A percentile compares a stretch with the other conserved stretches of the same genome.
These are phyloP conservation scores for Kuraishia piskuri DNA, from an alignment of 805 yeast genomes.

Conservation along the genomic window DNA sequence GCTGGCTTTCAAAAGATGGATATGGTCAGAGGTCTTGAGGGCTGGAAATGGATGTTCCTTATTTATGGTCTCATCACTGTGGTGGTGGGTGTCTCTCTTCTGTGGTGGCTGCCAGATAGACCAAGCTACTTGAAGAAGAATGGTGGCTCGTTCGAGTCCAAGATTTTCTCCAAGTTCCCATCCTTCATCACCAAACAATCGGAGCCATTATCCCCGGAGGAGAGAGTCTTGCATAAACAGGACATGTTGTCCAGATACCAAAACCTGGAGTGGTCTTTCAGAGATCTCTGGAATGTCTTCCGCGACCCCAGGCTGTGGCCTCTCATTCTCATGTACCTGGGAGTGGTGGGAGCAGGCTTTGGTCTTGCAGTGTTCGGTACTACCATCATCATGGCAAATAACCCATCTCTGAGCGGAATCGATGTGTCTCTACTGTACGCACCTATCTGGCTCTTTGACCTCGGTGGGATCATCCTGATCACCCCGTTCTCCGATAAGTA, in stretches of 20 bases:
- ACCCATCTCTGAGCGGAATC: slow-evolving; percentile 56
- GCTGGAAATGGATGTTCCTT: slow-evolving; percentile 84
- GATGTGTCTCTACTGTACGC: slow-evolving; percentile 71
- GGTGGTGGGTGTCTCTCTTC: slow-evolving; percentile 48
- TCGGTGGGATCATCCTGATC: slow-evolving; percentile 61
- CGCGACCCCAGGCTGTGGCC: slow-evolving; percentile 72
- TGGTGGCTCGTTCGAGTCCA: slow-evolving; percentile 1
- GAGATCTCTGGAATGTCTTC: slow-evolving; percentile 46
- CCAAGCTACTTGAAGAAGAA: slow-evolving; percentile 30
- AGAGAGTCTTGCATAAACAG: slow-evolving; percentile 42
- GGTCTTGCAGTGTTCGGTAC: slow-evolving; percentile 84
- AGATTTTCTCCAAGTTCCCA: slow-evolving; percentile 12
- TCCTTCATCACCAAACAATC: slow-evolving; percentile 5
- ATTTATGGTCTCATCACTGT: slow-evolving; percentile 68
- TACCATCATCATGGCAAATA: slow-evolving; percentile 57
- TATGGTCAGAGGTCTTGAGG: slow-evolving; percentile 57
- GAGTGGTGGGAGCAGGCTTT: slow-evolving; percentile 87
- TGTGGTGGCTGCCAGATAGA: slow-evolving; percentile 86
- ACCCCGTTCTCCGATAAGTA: slow-evolving; percentile 76
- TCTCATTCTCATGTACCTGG: slow-evolving; percentile 78
- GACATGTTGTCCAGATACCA: slow-evolving; percentile 52
- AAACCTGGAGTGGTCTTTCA: slow-evolving; percentile 45
- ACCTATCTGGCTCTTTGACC: slow-evolving; percentile 85
- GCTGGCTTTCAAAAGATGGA: slow-evolving; percentile 88
- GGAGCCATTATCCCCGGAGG: slow-evolving; percentile 45